A percentile compares a stretch with the other conserved stretches of the same genome.
phyloP scores from a whole-genome alignment of 1,284 basidiomycete genomes.

The Singerocomus inundabilis region DNA sequence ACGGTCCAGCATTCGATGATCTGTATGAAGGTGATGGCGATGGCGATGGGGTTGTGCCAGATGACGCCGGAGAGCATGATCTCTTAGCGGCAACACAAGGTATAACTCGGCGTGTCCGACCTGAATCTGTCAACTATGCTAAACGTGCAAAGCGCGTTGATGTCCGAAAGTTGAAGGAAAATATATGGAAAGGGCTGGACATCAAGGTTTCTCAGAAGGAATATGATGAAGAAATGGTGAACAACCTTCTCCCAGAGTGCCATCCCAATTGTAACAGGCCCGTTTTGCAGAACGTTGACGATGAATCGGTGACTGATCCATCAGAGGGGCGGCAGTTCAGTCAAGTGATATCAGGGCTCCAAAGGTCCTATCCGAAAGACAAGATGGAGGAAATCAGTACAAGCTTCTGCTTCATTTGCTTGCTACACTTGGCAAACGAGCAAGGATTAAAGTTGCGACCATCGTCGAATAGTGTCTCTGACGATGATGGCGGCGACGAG shows the following conservation, averaged over 20 bases:
- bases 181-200: constrained; percentile 92
- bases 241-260: constrained; percentile 15
- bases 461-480: constrained; percentile 2
- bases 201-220: constrained; percentile 55
- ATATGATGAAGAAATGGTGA: constrained; percentile 57
- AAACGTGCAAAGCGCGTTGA: constrained; percentile 97
- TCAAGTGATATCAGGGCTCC: constrained; percentile 80
- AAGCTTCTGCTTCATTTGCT: constrained; percentile 98
- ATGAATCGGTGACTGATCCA: constrained; percentile 53
- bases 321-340: constrained; percentile 76
- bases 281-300: constrained; percentile 51
- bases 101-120: constrained; percentile 75
- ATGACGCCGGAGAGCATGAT: constrained; percentile 79
- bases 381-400: constrained; percentile 99
- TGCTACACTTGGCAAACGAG: constrained; percentile 94
- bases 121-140: constrained; percentile 92
- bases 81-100: constrained; percentile 80
- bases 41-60: constrained; percentile 43
- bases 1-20: constrained; percentile 76
- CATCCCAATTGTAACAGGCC: constrained; percentile 6
- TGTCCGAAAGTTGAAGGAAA: constrained; percentile 95
- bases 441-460: constrained; percentile 83
- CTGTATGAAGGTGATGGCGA: constrained; percentile 55
- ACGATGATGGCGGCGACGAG: constrained; percentile 29
- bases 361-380: constrained; percentile 82